phyloP scores from a whole-genome alignment of 192 early-diverging fungal species.

The Pilobolus umbonatus region DNA sequence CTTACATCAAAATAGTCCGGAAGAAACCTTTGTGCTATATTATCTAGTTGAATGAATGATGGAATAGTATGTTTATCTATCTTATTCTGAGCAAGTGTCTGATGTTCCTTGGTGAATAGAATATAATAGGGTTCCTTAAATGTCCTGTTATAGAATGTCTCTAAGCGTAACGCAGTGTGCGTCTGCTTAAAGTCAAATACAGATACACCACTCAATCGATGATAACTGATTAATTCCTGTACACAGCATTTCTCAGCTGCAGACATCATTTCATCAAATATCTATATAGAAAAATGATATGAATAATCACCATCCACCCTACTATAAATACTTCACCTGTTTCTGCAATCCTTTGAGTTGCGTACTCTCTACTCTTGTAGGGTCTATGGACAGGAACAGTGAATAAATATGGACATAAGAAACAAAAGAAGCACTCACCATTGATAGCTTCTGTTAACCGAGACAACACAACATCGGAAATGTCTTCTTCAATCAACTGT shows the following conservation, averaged over 20 bases:
- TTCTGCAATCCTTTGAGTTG: conserved; percentile 18
- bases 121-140: conserved; percentile 50
- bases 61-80: conserved; percentile 47
- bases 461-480: conserved; percentile 2
- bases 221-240: conserved; percentile 27
- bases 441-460: conserved; percentile 13
- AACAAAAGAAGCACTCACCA: neutral
- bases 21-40: conserved; percentile 34
- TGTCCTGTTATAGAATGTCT: conserved; percentile 41
- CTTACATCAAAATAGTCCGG: conserved; percentile 41
- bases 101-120: conserved; percentile 21
- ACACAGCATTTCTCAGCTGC: conserved; percentile 5
- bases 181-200: conserved; percentile 28
- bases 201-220: conserved; percentile 33
- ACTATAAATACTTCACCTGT: conserved; percentile 3
- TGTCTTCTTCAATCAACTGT: conserved; percentile 14
- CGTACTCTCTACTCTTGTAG: conserved; percentile 2
- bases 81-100: too few relatives aligned
- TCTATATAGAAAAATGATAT: neutral
- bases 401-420: neutral
- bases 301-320: neutral
- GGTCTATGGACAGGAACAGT: conserved; percentile 1
- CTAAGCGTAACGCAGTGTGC: conserved; percentile 41
- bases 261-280: conserved; percentile 5
- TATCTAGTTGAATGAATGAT: conserved; percentile 38